Base-by-base conservation (phyloP, 495 filamentous ascomycete species). In the Aspergillus heteromorphus region DNA sequence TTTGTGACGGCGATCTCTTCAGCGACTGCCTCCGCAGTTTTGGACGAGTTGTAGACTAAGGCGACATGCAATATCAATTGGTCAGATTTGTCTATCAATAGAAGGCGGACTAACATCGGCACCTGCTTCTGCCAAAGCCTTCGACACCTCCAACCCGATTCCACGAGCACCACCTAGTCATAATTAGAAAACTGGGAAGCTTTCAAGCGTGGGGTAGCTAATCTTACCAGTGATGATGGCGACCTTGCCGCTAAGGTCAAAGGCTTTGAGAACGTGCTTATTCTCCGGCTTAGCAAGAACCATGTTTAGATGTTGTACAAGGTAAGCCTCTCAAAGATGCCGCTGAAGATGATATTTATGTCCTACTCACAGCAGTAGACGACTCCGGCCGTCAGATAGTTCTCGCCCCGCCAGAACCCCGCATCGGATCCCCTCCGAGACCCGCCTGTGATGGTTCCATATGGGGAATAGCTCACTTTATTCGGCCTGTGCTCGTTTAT, bases 71-170 rank as follows among this genome's bases (percentile, higher is more conserved):
- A 18, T n/a, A 9, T 1, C 31, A 19, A 27, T 40, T 31, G 23
- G 29, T 31, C 19, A 19, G 51, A 23, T 13, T 40, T 23, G 52
- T 27, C 23, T n/a, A n/a, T n/a, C 4, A 29, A 27, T 6, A 48
- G 7, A 45, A 14, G n/a, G 31, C 4, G 8, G n/a, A 23, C 49
- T 29, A 57, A 72, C 71, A 62, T 92, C 83, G 14, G 89, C 88
- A 16, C 89, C 90, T 16, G 87, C 84, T 67, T 95, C 90, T 5
- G 89, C 89, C 11, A 86, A 63, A 4, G 74, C 87, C 47, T 84
- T 77, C 13, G 86, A 86, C 13, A 92, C 80, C 23, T 84, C 84
- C 2, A 88, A 76, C 2, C 90, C 90, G 60, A 95, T 95, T 29
- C 89, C 89, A 21, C 85, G 82, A 14, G 81, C 87, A 17, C 88